Evolutionary conservation across 2,329 filamentous ascomycete species (phyloP).

Genomic region (Colletotrichum orbiculare): DNA sequence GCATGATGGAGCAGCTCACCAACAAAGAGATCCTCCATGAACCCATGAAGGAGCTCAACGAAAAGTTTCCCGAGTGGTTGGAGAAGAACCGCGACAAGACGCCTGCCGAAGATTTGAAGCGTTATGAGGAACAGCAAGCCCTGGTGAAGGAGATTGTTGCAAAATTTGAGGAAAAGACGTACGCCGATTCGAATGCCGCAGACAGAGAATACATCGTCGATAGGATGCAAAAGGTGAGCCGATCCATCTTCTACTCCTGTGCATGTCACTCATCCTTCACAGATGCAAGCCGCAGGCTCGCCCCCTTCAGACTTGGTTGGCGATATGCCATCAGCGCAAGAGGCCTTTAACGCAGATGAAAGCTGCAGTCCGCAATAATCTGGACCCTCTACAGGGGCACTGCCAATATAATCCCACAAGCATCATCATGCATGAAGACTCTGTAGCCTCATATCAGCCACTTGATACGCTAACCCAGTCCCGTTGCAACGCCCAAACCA

Average conservation of each 20-base stretch:
- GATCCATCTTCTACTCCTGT: conserved; percentile 29
- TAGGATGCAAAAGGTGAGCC: conserved; percentile 91
- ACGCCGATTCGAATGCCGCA: conserved; percentile 82
- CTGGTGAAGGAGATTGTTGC: conserved; percentile 87
- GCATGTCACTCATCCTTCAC: conserved; percentile 37
- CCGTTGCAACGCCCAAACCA: conserved; percentile 8
- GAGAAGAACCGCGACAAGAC: conserved; percentile 77
- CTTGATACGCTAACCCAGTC: conserved; percentile 9
- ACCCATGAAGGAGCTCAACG: conserved; percentile 96
- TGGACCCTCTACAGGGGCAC: conserved; percentile 36
- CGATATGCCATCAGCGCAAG: conserved; percentile 86
- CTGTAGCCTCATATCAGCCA: conserved; percentile 12
- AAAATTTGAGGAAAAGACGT: conserved; percentile 86
- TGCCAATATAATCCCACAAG: conserved; percentile 41
- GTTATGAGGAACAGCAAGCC: conserved; percentile 83
- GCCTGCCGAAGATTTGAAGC: conserved; percentile 76
- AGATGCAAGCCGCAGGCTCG: conserved; percentile 98
- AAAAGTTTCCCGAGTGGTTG: conserved; percentile 93
- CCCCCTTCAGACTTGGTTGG: conserved; percentile 92
- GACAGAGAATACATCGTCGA: conserved; percentile 96
- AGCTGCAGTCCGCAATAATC: conserved; percentile 71
- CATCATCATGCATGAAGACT: not conserved
- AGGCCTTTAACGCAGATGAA: conserved; percentile 72
- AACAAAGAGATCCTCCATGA: conserved; percentile 99
- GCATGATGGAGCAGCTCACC: conserved; percentile 99